Evolutionary conservation across 106 monocot species (phyloP).

Genomic region (Dioscorea alata): DNA sequence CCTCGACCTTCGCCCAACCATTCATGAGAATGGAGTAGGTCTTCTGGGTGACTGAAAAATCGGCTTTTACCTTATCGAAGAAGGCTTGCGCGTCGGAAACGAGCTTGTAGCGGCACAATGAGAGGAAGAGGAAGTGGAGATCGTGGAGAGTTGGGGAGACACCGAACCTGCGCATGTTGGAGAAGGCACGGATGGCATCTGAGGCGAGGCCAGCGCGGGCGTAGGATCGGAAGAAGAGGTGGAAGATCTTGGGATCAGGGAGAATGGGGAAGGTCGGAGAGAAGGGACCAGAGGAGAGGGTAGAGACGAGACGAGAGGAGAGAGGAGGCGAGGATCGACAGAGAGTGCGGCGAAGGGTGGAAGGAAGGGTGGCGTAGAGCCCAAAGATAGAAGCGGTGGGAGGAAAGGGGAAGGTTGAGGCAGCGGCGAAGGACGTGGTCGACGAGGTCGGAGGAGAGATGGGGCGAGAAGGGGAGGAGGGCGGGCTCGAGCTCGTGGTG

Average conservation of each 20-base stretch:
- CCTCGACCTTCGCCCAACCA: conserved; percentile 31
- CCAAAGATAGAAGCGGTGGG: conserved; percentile 69
- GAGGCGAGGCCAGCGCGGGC: conserved; percentile 43
- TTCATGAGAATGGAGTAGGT: conserved; percentile 58
- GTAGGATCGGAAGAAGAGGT: conserved; percentile 65
- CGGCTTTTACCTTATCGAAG: conserved; percentile 22
- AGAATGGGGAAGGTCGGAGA: conserved; percentile 32
- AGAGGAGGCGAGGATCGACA: conserved; percentile 36
- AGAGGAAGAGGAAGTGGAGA: conserved; percentile 42
- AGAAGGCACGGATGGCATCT: conserved; percentile 61
- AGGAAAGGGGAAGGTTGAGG: conserved; percentile 35
- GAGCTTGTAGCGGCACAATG: conserved; percentile 47
- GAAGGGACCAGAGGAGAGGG: conserved; percentile 66
- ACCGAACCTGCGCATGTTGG: conserved; percentile 54
- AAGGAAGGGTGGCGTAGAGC: conserved; percentile 28
- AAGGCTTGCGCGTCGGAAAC: conserved; percentile 37
- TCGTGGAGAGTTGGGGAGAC: conserved; percentile 40
- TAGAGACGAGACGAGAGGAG: conserved; percentile 47
- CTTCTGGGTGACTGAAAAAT: conserved; percentile 31
- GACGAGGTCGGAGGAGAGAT: conserved; percentile 36
- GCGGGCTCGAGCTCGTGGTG: conserved; percentile 59
- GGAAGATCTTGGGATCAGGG: conserved; percentile 19
- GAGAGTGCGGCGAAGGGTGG: conserved; percentile 17
- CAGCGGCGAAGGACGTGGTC: conserved; percentile 55
- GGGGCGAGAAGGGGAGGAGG: conserved; percentile 40